Evolutionary conservation across 768 basidiomycete species (phyloP).

Genomic region (Heimioporus sp.): DNA sequence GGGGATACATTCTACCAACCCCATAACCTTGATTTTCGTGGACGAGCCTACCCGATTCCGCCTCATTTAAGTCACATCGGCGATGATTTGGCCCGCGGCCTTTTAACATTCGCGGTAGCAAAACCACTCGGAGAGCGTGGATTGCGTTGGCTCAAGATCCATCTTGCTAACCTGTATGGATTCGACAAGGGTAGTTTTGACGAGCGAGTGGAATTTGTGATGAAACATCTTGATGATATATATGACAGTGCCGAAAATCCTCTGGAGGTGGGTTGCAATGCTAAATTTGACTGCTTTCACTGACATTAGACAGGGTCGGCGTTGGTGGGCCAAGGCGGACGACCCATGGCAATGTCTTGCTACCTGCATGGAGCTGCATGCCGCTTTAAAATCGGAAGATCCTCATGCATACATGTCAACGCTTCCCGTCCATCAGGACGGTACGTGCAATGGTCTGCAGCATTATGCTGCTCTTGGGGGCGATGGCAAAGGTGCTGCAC

Average conservation of each 20-base stretch:
- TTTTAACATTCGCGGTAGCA: slow-evolving; percentile 78
- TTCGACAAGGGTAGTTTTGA: slow-evolving; percentile 94
- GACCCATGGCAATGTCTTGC: slow-evolving; percentile 99
- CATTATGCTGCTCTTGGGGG: slow-evolving; percentile 98
- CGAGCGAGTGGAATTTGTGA: slow-evolving; percentile 81
- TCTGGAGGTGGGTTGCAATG: slow-evolving; percentile 50
- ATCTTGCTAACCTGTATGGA: slow-evolving; percentile 89
- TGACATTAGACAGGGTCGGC: slow-evolving; percentile 47
- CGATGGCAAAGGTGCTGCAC: slow-evolving; percentile 80
- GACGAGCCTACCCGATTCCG: slow-evolving; percentile 94
- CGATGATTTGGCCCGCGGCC: slow-evolving; percentile 86
- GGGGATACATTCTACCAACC: slow-evolving; percentile 88
- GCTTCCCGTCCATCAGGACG: slow-evolving; percentile 96
- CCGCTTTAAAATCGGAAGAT: slow-evolving; percentile 70
- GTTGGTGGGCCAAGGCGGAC: slow-evolving; percentile 91
- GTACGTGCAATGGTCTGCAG: slow-evolving; percentile 97
- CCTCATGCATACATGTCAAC: slow-evolving; percentile 56
- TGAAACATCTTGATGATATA: slow-evolving; percentile 70
- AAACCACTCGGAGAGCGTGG: slow-evolving; percentile 83
- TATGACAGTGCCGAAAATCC: slow-evolving; percentile 83
- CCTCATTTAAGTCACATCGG: slow-evolving; percentile 95
- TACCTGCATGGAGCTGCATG: slow-evolving; percentile 84
- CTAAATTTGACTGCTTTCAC: neutral
- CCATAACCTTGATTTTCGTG: slow-evolving; percentile 97
- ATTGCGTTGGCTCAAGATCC: slow-evolving; percentile 93